Base-by-base conservation (phyloP, 768 basidiomycete species). In the Lactifluus piperatus region DNA sequence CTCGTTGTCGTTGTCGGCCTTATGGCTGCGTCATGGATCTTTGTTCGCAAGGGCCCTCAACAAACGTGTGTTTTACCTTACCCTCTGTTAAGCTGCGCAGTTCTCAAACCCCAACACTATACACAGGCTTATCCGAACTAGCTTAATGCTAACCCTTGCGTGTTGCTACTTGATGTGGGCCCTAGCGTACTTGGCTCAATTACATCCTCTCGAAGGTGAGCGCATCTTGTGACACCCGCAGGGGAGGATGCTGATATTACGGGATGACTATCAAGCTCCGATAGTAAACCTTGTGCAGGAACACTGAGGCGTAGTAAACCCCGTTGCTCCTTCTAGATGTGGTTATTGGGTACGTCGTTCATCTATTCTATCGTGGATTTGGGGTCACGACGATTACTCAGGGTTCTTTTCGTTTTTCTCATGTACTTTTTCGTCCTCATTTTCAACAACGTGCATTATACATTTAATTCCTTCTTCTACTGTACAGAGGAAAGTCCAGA, bases 111-210 rank as follows among this genome's bases (percentile, higher is more conserved):
- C 27, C 47, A 16, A 41, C 10, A 26, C 39, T n/a, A 29, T 32
- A 6, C 56, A 20, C 50, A 98, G 94, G 58, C 81, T 94, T 52
- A 80, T 94, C 63, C 87, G 94, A 65, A 88, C 92, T 2, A 80
- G 79, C 62, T 69, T 92, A 49, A 77, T 91, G 75, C 81, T 98
- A 62, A 80, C 89, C 2, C 72, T 97, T 18, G 76, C 82, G 3
- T 86, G 81, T 56, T 94, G 91, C 73, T 98, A 94, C 75, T 81
- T 98, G 66, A 86, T 97, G 84, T 98, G 94, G 94, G 87, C 87
- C 75, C 83, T 95, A 68, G 94, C 94, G n/a, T 98, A 95, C 73
- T 79, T 97, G 70, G 93, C 94, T 1, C 94, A 98, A 69, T 72
- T 97, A 51, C 85, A 97, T 69, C 94, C 94, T 37, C 79, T 98